A percentile compares a stretch with the other conserved stretches of the same genome.
Conservation (phyloP, 179 eudicot species). For the Beta corolliflora region DNA sequence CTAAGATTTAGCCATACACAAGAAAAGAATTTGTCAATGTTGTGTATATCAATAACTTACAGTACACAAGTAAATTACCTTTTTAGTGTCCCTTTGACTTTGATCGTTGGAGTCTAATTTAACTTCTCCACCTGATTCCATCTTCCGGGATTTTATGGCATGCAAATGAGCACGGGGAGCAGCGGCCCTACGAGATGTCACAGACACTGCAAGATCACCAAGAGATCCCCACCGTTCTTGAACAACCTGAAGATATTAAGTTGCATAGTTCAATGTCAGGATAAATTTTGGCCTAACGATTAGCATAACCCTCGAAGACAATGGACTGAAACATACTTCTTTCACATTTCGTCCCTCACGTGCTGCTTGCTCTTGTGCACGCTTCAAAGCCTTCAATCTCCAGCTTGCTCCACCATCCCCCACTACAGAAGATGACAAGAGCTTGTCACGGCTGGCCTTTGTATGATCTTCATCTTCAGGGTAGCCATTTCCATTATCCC, state of each 20-base stretch:
- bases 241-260: constrained; percentile 59
- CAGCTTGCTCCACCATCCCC: constrained; percentile 99
- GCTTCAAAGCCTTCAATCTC: constrained; percentile 94
- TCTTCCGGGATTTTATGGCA: constrained; percentile 63
- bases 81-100: constrained; percentile 40
- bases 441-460: constrained; percentile 41
- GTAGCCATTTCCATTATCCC: constrained; percentile 70
- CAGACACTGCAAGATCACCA: constrained; percentile 78
- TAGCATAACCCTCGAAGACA: constrained; percentile 9
- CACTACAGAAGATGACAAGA: constrained; percentile 59
- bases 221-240: constrained; percentile 92
- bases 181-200: constrained; percentile 73
- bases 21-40: neutral
- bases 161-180: constrained; percentile 84
- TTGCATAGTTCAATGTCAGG: neutral
- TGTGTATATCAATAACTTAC: neutral
- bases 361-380: constrained; percentile 88
- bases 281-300: neutral
- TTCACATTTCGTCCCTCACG: constrained; percentile 76
- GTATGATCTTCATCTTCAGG: constrained; percentile 62
- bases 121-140: constrained; percentile 49
- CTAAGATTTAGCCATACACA: neutral
- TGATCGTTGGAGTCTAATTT: constrained; percentile 32
- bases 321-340: constrained; percentile 46
- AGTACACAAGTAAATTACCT: constrained; percentile 39